phyloP scores from a whole-genome alignment of 257 asterid genomes.

The Solanum arcanum region DNA sequence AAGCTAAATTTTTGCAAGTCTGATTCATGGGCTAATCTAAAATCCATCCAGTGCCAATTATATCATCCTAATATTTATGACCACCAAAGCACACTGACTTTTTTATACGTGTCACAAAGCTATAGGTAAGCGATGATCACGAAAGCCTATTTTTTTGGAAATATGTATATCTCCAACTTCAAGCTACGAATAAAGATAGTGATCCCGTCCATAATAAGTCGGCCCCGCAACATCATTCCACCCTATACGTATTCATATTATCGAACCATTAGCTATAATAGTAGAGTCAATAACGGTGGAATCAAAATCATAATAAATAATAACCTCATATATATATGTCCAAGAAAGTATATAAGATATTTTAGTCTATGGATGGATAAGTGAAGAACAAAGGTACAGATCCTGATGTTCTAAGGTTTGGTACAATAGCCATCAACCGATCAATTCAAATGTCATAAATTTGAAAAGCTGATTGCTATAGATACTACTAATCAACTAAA shows the following conservation, averaged over 20 bases:
- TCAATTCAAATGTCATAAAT: conserved; percentile 3
- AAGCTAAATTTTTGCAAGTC: not conserved
- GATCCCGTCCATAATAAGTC: not conserved
- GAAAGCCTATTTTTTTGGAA: no score
- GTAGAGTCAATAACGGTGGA: not conserved
- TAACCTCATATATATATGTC: not conserved
- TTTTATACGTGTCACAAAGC: not conserved
- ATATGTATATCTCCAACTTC: accelerated
- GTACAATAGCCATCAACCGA: not conserved
- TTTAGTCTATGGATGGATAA: not conserved
- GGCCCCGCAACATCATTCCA: not conserved
- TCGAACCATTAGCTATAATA: no score
- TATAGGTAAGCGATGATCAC: not conserved
- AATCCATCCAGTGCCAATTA: not conserved
- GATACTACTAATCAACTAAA: not conserved
- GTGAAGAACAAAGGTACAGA: conserved; percentile 1
- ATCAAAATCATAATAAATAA: not conserved
- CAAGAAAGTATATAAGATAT: not conserved
- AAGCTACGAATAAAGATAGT: not conserved
- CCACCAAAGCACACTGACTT: not conserved
- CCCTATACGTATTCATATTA: no score
- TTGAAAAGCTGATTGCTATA: conserved; percentile 9
- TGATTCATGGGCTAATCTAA: not conserved
- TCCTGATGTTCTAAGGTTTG: not conserved
- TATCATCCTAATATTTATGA: not conserved